Percentiles rank a stretch among this genome's conserved stretches.
Conservation (phyloP, 2,329 filamentous ascomycete genomes). For the Penicillium sp. region DNA sequence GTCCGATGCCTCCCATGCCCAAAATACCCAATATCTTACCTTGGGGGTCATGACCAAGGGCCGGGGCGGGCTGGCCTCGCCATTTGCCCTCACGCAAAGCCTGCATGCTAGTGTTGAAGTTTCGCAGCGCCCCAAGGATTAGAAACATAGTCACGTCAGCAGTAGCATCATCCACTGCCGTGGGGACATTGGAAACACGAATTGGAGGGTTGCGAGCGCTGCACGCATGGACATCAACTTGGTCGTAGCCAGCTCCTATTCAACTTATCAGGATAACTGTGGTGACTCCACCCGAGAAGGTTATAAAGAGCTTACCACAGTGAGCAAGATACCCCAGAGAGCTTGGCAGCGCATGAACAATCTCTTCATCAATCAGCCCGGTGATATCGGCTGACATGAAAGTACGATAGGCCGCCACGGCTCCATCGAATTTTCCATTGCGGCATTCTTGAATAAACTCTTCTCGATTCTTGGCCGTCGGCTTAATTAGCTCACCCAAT, state of each 20-base stretch:
- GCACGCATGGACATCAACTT: constrained; percentile 75
- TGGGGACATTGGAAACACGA: constrained; percentile 79
- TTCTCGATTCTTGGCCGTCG: constrained; percentile 63
- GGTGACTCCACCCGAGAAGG: too few relatives aligned
- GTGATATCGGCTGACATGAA: constrained; percentile 68
- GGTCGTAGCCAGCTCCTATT: constrained; percentile 81
- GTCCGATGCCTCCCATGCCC: constrained; percentile 84
- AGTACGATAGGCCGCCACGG: constrained; percentile 70
- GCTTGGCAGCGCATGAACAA: constrained; percentile 58
- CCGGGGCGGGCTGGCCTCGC: constrained; percentile 60
- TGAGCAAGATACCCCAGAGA: constrained; percentile 44
- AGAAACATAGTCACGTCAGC: constrained; percentile 82
- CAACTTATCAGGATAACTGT: too few relatives aligned
- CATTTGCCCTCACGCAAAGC: constrained; percentile 69
- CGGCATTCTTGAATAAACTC: constrained; percentile 72
- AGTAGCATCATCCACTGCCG: constrained; percentile 79
- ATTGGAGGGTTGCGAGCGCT: constrained; percentile 63
- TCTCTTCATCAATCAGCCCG: constrained; percentile 70
- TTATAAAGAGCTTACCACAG: constrained; percentile 41
- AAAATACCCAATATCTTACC: constrained; percentile 80
- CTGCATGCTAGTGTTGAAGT: constrained; percentile 69
- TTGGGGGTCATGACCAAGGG: constrained; percentile 75
- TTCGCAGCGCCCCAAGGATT: constrained; percentile 76
- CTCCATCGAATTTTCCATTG: constrained; percentile 68
- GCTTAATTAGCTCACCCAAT: constrained; percentile 68